Base-by-base conservation (phyloP, 2,329 filamentous ascomycete genomes). In the Curvularia spicifera region DNA sequence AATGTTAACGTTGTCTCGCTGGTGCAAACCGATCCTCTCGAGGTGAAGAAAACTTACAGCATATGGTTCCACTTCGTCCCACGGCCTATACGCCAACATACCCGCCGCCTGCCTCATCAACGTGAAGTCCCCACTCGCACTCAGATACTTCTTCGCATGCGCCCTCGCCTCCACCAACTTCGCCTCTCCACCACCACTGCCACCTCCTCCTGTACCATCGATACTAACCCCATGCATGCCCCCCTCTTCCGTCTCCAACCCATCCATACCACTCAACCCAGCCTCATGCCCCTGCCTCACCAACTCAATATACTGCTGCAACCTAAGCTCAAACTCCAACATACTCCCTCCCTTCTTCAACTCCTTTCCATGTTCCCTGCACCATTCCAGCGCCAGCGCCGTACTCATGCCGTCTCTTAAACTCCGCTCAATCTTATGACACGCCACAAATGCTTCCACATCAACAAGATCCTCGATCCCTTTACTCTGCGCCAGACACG, bases 271-370 rank as follows among this genome's bases (percentile, higher is more conserved):
- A 7, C 62, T 60, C 47, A 67, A 43, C 4, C 70, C 71, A 26
- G 63, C 69, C 57, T 71, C 71, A 52, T 76, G 72, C 8, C 76
- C 85, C 39, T 83, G 86, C 59, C 94, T 84, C 58, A 96, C 87
- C 60, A 98, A 83, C 78, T 98, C 95, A 68, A 98, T 93, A 75
- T 93, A 98, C 75, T 98, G 93, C 76, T 99, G 95, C 69, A 96
- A 84, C 12, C 95, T 89, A 43, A 99, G 85, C 82, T 96, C 91
- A 72, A 97, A 96, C 77, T 99, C 95, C 15, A 99, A 84, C 65
- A 90, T 91, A 71, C 89, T 92, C 84, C 91, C 89, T 78, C 91
- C 89, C 82, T 95, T 96, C 72, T 93, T 91, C 59, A 99, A 80
- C 62, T 93, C 90, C 70, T 94, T 93, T 78, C 96, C 95, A 77